Percentiles rank a stretch among this genome's conserved stretches.
These are phyloP conservation scores for Salisapilia sapeloensis DNA, from an alignment of 352 stramenopile genomes.

Conservation along the genomic window DNA sequence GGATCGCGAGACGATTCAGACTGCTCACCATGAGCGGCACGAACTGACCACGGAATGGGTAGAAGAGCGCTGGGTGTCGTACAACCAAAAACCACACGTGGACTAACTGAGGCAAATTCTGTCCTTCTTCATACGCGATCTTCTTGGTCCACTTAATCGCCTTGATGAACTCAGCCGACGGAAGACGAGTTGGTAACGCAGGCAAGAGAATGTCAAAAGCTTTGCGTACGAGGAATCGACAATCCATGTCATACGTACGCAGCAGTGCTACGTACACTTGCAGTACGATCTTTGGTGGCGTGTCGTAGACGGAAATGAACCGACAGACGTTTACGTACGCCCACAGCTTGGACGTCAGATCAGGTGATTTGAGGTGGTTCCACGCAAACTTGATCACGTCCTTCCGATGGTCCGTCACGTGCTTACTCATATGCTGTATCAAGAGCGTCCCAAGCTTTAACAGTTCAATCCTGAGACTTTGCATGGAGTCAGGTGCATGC, in stretches of 20 bases:
- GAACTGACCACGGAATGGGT: slow-evolving; percentile 85
- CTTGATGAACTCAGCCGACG: slow-evolving; percentile 88
- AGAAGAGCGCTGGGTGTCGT: slow-evolving; percentile 88
- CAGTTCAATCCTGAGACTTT: slow-evolving; percentile 80
- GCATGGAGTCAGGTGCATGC: slow-evolving; percentile 38
- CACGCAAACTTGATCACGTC: slow-evolving; percentile 98
- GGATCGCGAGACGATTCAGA: slow-evolving; percentile 90
- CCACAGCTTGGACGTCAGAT: slow-evolving; percentile 92
- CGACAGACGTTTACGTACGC: slow-evolving; percentile 95
- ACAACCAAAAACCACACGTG: slow-evolving; percentile 97
- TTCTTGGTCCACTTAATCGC: slow-evolving; percentile 96
- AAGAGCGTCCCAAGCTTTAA: slow-evolving; percentile 92
- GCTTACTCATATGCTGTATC: slow-evolving; percentile 89
- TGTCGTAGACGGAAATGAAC: slow-evolving; percentile 94
- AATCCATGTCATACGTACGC: slow-evolving; percentile 88
- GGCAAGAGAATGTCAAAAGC: slow-evolving; percentile 94
- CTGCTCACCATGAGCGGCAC: slow-evolving; percentile 93
- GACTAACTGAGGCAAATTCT: slow-evolving; percentile 89
- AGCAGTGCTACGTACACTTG: slow-evolving; percentile 94
- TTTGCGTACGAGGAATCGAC: slow-evolving; percentile 85
- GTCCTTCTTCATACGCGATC: slow-evolving; percentile 95
- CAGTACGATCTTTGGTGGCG: slow-evolving; percentile 92
- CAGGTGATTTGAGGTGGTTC: slow-evolving; percentile 91
- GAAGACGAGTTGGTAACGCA: slow-evolving; percentile 77
- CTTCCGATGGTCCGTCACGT: slow-evolving; percentile 87